phyloP scores from a whole-genome alignment of 2,329 filamentous ascomycete species.

The Colletotrichum sp. region DNA sequence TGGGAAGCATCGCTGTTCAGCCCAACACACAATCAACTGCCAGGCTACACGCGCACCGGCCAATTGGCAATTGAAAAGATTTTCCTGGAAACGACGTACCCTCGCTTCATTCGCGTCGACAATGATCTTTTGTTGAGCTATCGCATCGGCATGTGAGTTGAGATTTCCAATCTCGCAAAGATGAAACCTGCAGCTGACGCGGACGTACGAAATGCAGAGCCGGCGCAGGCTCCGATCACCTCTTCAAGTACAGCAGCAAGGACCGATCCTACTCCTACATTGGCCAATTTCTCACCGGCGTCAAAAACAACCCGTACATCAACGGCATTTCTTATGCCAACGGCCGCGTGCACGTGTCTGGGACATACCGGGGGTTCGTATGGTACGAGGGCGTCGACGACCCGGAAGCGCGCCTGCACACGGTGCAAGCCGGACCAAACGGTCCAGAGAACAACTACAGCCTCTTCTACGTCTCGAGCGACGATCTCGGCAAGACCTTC shows the following conservation, averaged over 20 bases:
- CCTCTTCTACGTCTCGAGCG: constrained; percentile 17
- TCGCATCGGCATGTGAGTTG: constrained; percentile 15
- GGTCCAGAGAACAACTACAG: constrained; percentile 17
- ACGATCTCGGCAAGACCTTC: not conserved
- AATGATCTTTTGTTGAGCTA: constrained; percentile 10
- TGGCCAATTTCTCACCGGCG: constrained; percentile 17
- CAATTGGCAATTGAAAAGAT: constrained; percentile 14
- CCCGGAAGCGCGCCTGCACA: constrained; percentile 6
- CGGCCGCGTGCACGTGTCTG: constrained; percentile 14
- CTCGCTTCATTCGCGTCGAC: constrained; percentile 3
- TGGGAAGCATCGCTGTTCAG: constrained; percentile 15
- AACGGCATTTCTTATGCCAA: constrained; percentile 16
- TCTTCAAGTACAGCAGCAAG: constrained; percentile 7
- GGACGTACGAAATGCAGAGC: not conserved
- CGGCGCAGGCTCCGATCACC: constrained; percentile 13
- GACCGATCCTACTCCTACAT: constrained; percentile 1
- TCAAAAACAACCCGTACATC: constrained; percentile 15
- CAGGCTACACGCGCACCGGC: constrained; percentile 9
- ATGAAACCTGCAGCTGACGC: not conserved
- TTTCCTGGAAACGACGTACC: constrained; percentile 15
- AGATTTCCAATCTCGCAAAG: not conserved
- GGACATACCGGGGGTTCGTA: constrained; percentile 17
- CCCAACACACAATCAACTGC: constrained; percentile 11
- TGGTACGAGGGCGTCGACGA: constrained; percentile 19
- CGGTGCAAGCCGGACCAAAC: constrained; percentile 13